Evolutionary conservation across 2,329 filamentous ascomycete species (phyloP).

Genomic region (Colletotrichum australisinense): DNA sequence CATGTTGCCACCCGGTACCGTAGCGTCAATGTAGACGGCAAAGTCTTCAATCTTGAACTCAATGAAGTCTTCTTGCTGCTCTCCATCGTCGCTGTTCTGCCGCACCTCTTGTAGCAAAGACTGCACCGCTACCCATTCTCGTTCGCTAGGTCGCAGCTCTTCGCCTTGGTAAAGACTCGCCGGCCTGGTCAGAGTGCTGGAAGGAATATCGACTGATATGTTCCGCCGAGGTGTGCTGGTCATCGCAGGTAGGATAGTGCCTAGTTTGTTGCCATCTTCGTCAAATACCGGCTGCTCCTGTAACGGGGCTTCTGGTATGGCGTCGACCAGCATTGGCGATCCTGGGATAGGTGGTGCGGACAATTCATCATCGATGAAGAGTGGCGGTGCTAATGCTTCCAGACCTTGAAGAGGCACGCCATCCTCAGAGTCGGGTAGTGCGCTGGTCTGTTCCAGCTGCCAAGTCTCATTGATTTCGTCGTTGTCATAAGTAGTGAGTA

Average conservation of each 20-base stretch:
- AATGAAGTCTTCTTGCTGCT: conserved; percentile 43
- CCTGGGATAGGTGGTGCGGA: too few relatives aligned
- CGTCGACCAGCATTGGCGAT: not conserved
- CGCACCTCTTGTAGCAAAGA: conserved; percentile 41
- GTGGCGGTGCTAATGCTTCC: not conserved
- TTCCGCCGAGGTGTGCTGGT: not conserved
- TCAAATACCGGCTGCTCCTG: not conserved
- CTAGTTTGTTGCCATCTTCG: not conserved
- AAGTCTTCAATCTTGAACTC: conserved; percentile 70
- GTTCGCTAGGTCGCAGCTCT: conserved; percentile 35
- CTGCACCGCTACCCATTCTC: conserved; percentile 47
- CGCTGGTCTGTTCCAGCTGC: too few relatives aligned
- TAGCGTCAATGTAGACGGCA: conserved; percentile 61
- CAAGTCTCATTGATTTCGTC: not conserved
- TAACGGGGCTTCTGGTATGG: not conserved
- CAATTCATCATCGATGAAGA: not conserved
- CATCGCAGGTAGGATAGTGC: not conserved
- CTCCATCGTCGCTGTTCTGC: conserved; percentile 11
- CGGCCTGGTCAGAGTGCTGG: conserved; percentile 20
- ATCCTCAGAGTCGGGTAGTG: not conserved
- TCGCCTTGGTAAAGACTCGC: conserved; percentile 39
- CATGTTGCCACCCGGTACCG: conserved; percentile 37
- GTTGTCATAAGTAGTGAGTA: not conserved
- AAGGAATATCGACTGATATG: conserved; percentile 18
- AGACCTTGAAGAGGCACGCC: not conserved